A percentile compares a stretch with the other conserved stretches of the same genome.
Conservation (phyloP, 257 asterid species). For the Knoxia roxburghii region DNA sequence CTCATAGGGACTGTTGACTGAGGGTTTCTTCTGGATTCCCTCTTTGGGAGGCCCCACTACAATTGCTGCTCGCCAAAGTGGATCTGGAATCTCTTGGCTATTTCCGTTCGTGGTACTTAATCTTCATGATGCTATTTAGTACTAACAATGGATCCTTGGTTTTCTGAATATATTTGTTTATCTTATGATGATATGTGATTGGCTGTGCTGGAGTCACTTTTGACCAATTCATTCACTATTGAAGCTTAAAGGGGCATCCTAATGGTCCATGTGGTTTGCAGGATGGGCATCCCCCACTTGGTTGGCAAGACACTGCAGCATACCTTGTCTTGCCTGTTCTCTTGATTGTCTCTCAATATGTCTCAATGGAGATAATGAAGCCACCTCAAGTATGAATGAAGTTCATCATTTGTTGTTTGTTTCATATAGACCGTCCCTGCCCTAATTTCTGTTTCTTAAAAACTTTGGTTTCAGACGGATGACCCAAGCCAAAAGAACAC, state of each 20-base stretch:
- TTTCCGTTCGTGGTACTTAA: slow-evolving; percentile 85
- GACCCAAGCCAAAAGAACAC: slow-evolving; percentile 98
- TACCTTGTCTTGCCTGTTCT: slow-evolving; percentile 93
- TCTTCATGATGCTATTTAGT: slow-evolving; percentile 8
- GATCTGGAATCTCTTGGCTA: slow-evolving; percentile 95
- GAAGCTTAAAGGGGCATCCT: neutral
- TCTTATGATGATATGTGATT: neutral
- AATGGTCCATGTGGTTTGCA: slow-evolving; percentile 23
- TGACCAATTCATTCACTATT: neutral
- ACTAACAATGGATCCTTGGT: slow-evolving; percentile 9
- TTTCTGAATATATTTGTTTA: slow-evolving; percentile 10
- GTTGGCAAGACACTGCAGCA: slow-evolving; percentile 94
- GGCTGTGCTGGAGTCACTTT: neutral
- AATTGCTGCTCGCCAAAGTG: slow-evolving; percentile 98
- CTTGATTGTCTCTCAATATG: slow-evolving; percentile 77
- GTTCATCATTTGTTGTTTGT: slow-evolving; percentile 13
- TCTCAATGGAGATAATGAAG: slow-evolving; percentile 98
- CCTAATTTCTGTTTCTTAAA: slow-evolving; percentile 27
- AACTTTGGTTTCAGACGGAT: slow-evolving; percentile 62
- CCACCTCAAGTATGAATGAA: slow-evolving; percentile 84
- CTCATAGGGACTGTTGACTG: slow-evolving; percentile 84
- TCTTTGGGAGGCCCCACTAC: slow-evolving; percentile 99
- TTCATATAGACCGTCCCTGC: slow-evolving; percentile 11
- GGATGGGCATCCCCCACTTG: slow-evolving; percentile 99
- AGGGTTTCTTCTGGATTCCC: slow-evolving; percentile 99